Evolutionary conservation across 768 basidiomycete genomes (phyloP).

Genomic region (Leccinellum albellum): DNA sequence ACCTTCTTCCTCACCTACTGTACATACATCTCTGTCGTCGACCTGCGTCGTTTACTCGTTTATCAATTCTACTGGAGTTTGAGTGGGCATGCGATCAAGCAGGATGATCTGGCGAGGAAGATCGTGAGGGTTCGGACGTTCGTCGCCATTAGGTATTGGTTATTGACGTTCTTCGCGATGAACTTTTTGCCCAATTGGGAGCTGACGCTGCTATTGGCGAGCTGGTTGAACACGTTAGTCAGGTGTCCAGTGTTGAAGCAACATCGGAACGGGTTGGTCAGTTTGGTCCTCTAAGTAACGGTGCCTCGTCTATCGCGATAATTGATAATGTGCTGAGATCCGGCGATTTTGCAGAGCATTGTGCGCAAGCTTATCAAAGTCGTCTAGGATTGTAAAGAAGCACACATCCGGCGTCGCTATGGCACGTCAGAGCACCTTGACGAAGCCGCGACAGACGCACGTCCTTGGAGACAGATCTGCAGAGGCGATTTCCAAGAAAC

Average conservation of each 20-base stretch:
- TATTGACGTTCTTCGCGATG: constrained; percentile 84
- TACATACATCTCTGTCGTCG: constrained; percentile 73
- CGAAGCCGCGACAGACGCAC: constrained; percentile 39
- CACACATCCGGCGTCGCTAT: constrained; percentile 45
- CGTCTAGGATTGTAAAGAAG: constrained; percentile 74
- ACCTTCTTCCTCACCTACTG: constrained; percentile 89
- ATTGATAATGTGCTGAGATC: constrained; percentile 4
- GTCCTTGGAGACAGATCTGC: constrained; percentile 64
- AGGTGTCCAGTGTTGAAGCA: too few species aligned
- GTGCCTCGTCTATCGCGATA: not conserved
- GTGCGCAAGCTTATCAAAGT: constrained; percentile 81
- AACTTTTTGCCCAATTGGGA: constrained; percentile 84
- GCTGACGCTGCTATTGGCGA: constrained; percentile 66
- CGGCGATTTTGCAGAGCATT: constrained; percentile 50
- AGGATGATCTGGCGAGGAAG: constrained; percentile 68
- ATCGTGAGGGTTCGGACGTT: constrained; percentile 88
- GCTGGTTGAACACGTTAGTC: too few species aligned
- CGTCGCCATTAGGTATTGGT: constrained; percentile 86
- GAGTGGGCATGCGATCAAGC: constrained; percentile 28
- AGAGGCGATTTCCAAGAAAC: constrained; percentile 44
- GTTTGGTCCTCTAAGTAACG: constrained; percentile 25
- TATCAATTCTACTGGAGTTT: constrained; percentile 90
- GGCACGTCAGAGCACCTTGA: constrained; percentile 28
- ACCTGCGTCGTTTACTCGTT: constrained; percentile 78
- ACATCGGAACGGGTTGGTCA: too few species aligned